Evolutionary conservation across 495 filamentous ascomycete genomes (phyloP).

Genomic region (Lasiosphaeris hirsuta): DNA sequence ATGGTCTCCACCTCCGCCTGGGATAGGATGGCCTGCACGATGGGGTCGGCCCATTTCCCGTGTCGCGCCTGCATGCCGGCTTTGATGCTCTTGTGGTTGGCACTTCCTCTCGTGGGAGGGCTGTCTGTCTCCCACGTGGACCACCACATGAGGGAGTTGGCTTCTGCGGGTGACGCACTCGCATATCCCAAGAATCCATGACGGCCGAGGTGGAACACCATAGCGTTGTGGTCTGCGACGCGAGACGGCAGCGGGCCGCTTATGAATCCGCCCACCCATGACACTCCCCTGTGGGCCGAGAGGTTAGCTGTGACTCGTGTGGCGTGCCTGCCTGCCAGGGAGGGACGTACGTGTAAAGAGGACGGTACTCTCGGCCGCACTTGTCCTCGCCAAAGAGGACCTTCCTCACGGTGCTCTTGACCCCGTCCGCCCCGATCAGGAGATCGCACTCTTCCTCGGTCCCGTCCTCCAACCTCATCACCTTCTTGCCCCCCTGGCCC

Average conservation of each 20-base stretch:
- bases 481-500: no score
- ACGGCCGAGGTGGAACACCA: constrained; percentile 51
- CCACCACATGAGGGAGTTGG: constrained; percentile 45
- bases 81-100: constrained; percentile 40
- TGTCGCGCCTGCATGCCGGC: constrained; percentile 45
- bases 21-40: constrained; percentile 44
- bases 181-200: constrained; percentile 61
- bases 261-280: constrained; percentile 54
- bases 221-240: constrained; percentile 35
- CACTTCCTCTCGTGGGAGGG: constrained; percentile 34
- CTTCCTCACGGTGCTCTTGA: no score
- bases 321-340: no score
- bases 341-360: no score
- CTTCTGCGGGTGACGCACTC: constrained; percentile 35
- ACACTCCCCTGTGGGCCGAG: constrained; percentile 35
- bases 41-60: constrained; percentile 47
- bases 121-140: constrained; percentile 43
- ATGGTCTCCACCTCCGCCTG: constrained; percentile 43
- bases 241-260: constrained; percentile 25
- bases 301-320: no score
- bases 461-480: no score
- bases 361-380: no score
- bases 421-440: no score
- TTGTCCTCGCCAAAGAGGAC: no score
- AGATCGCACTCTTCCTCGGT: no score